phyloP scores from a whole-genome alignment of 2,329 filamentous ascomycete species.

The Cladobotryum mycophilum region DNA sequence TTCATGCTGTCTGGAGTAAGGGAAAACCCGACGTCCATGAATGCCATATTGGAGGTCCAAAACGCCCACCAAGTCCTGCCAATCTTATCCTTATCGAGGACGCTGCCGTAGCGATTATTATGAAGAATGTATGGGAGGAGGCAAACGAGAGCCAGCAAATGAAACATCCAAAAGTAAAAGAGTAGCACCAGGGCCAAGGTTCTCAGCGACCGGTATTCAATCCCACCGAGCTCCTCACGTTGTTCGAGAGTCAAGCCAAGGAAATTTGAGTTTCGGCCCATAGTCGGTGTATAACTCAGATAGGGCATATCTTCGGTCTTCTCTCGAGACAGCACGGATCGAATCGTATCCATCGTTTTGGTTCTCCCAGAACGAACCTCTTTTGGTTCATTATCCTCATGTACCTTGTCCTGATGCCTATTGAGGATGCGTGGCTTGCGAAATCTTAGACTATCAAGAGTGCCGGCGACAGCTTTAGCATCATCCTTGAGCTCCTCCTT shows the following conservation, averaged over 20 bases:
- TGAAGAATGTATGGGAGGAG: conserved; percentile 75
- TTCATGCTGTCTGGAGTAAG: conserved; percentile 91
- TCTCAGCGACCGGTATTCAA: conserved; percentile 90
- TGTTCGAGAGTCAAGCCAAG: conserved; percentile 83
- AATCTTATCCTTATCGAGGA: conserved; percentile 58
- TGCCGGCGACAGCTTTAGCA: conserved; percentile 34
- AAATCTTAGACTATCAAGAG: conserved; percentile 35
- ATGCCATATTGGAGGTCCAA: conserved; percentile 80
- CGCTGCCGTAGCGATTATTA: conserved; percentile 52
- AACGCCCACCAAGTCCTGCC: conserved; percentile 84
- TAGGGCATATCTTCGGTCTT: conserved; percentile 68
- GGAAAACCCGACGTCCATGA: conserved; percentile 93
- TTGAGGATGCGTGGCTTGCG: conserved; percentile 38
- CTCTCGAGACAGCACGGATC: conserved; percentile 48
- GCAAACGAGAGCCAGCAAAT: conserved; percentile 66
- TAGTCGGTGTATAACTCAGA: conserved; percentile 86
- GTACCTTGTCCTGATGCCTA: conserved; percentile 29
- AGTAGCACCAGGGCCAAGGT: conserved; percentile 73
- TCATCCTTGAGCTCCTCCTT: conserved; percentile 36
- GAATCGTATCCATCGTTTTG: conserved; percentile 54
- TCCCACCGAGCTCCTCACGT: conserved; percentile 88
- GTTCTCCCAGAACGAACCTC: conserved; percentile 26
- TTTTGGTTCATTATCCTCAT: conserved; percentile 27
- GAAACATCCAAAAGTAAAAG: conserved; percentile 77
- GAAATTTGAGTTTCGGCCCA: conserved; percentile 90